phyloP scores from a whole-genome alignment of 257 asterid species.

The Nicotiana sylvestris region DNA sequence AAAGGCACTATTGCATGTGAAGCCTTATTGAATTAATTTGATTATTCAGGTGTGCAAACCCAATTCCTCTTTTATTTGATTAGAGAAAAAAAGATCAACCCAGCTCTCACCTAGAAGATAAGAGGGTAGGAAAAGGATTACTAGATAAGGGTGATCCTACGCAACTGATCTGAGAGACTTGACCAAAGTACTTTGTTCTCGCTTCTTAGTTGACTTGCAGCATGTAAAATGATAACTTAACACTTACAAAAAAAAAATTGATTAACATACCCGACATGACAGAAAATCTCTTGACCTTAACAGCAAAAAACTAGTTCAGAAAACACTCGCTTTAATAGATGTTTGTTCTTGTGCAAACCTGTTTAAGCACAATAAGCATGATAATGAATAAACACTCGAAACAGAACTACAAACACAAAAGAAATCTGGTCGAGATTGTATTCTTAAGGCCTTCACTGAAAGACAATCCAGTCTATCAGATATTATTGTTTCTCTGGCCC shows the following conservation, averaged over 20 bases:
- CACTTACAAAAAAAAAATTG: not conserved
- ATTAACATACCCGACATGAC: not conserved
- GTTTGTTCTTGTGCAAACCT: not conserved
- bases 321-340: not conserved
- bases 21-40: too few relatives aligned
- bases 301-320: not conserved
- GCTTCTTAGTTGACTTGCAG: not conserved
- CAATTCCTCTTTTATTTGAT: too few relatives aligned
- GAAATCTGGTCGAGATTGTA: not conserved
- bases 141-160: not conserved
- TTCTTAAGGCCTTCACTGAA: not conserved
- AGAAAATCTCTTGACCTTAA: not conserved
- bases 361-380: not conserved
- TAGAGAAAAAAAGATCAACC: not conserved
- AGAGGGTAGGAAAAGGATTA: not conserved
- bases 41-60: too few relatives aligned
- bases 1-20: too few relatives aligned
- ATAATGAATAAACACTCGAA: not conserved
- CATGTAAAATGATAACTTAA: not conserved
- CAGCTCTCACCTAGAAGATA: not conserved
- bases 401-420: not conserved
- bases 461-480: not conserved
- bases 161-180: not conserved
- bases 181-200: not conserved
- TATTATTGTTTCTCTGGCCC: not conserved